phyloP scores from a whole-genome alignment of 257 asterid genomes.

The Penstemon eatonii region DNA sequence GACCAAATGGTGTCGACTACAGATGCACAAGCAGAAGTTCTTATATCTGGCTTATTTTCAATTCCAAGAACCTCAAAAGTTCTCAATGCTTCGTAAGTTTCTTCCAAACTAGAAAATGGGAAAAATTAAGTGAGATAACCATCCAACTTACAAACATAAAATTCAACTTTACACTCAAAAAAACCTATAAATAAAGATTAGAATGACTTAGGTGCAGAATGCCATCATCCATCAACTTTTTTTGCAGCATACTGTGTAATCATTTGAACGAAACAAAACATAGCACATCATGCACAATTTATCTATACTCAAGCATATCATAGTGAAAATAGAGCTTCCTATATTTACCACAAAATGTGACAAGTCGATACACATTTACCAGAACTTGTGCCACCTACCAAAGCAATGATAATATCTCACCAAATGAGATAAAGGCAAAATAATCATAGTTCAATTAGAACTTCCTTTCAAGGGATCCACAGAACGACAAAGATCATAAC shows the following conservation, averaged over 20 bases:
- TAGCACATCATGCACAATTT: not conserved
- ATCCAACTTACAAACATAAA: conserved; percentile 19
- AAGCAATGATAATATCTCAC: not conserved
- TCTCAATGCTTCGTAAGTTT: conserved; percentile 74
- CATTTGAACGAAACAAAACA: not conserved
- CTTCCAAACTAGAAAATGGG: conserved; percentile 64
- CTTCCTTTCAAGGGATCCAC: too few species aligned
- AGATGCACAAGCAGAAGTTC: conserved; percentile 55
- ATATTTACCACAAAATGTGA: not conserved
- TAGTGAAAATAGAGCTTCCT: not conserved
- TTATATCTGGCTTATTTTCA: conserved; percentile 50
- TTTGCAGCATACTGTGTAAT: conserved; percentile 14
- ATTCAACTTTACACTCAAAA: not conserved
- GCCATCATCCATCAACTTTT: not conserved
- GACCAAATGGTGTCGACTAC: conserved; percentile 59
- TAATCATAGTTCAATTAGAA: not conserved
- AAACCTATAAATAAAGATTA: not conserved
- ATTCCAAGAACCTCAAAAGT: conserved; percentile 84
- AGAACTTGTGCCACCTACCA: not conserved
- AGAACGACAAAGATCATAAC: too few species aligned
- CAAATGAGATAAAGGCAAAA: conserved; percentile 1
- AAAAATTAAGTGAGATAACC: conserved; percentile 25
- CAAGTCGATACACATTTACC: not conserved
- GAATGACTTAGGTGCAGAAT: too few species aligned
- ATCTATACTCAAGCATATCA: not conserved